Base-by-base conservation (phyloP, 2,329 filamentous ascomycete species). In the Apiospora malaysiana region DNA sequence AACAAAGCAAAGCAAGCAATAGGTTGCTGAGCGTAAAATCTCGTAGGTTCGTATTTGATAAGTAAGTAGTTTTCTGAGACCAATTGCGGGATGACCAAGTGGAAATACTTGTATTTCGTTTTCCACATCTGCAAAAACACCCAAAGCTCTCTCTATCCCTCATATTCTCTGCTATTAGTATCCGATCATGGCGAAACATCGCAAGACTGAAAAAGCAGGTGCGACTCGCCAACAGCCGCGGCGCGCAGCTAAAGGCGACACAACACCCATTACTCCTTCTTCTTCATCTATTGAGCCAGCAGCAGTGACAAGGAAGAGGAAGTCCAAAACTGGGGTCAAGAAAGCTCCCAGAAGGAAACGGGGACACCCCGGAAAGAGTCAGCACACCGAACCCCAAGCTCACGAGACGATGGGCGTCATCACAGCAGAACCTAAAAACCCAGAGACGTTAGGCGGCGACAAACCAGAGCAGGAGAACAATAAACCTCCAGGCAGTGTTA, bases 171-270 rank as follows among this genome's bases (percentile, higher is more conserved):
- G 16, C 51, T 40, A 40, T 18, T 23, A 59, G 27, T 18, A n/a
- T 8, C 51, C 51, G 16, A 45, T 59, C 32, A 67, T 67, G 65
- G 40, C 65, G 14, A 45, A 46, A 16, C 65, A 43, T 23, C 65
- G 40, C n/a, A 46, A 67, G 40, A 6, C 8, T 40, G n/a, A 43
- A 27, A 40, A 23, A 18, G n/a, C 65, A 23, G 23, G 25, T 9
- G 40, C 42, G 43, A 46, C 43, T 42, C 65, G 65, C 12, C 43
- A n/a, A 9, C 65, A 67, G 65, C 65, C 65, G n/a, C 65, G 65
- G 65, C 65, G 65, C 5, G 65, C 65, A 32, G 65, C 43, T 42
- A 67, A 67, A 45, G 40, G 27, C 14, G 25, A 18, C n/a, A 1
- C 32, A 27, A 1, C 5, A 9, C n/a, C 25, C 40, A 67, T 4